Conservation (phyloP, 768 basidiomycete species). For the Mycena alexandri region DNA sequence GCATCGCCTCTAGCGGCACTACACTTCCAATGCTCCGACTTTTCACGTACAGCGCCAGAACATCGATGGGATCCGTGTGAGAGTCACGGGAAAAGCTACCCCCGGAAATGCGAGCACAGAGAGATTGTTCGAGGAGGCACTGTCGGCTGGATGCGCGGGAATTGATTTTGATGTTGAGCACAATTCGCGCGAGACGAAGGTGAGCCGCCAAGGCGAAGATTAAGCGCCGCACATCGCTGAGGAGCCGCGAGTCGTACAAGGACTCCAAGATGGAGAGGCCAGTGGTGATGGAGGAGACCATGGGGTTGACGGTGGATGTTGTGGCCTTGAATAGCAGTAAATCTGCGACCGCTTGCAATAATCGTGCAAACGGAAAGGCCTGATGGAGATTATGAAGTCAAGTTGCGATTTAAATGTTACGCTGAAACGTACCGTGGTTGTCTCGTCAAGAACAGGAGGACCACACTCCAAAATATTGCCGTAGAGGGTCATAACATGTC, state of each 20-base stretch:
- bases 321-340: slow-evolving; percentile 81
- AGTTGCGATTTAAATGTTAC: not conserved
- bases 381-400: slow-evolving; percentile 3
- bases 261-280: slow-evolving; percentile 70
- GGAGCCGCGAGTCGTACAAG: slow-evolving; percentile 73
- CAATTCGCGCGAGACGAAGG: slow-evolving; percentile 69
- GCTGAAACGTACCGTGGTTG: slow-evolving; percentile 19
- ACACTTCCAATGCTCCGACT: slow-evolving; percentile 69
- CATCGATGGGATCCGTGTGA: slow-evolving; percentile 77
- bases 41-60: slow-evolving; percentile 76
- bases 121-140: slow-evolving; percentile 81
- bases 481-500: slow-evolving; percentile 75
- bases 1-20: slow-evolving; percentile 76
- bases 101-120: slow-evolving; percentile 73
- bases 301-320: slow-evolving; percentile 83
- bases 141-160: slow-evolving; percentile 56
- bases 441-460: slow-evolving; percentile 63
- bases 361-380: slow-evolving; percentile 64
- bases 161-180: slow-evolving; percentile 75
- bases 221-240: slow-evolving; percentile 76
- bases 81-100: slow-evolving; percentile 60
- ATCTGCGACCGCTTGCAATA: slow-evolving; percentile 77
- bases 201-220: slow-evolving; percentile 78
- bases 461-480: slow-evolving; percentile 73
- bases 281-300: slow-evolving; percentile 77